Evolutionary conservation across 2,329 filamentous ascomycete species (phyloP).

Genomic region (Colletotrichum sp.): DNA sequence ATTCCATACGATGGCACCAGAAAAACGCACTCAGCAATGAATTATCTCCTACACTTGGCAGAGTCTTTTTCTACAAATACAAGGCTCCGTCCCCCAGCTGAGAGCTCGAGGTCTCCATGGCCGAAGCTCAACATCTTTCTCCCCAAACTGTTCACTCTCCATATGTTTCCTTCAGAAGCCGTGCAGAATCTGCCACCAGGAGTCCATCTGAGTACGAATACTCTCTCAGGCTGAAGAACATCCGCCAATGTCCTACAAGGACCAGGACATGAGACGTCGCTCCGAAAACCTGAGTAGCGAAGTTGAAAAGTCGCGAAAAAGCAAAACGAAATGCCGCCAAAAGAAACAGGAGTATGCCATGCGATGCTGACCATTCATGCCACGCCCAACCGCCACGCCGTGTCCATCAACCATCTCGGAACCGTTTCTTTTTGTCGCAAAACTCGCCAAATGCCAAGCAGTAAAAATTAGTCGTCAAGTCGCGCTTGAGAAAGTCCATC

Average conservation of each 20-base stretch:
- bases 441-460: constrained; percentile 14
- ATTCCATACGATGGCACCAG: not conserved
- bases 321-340: constrained; percentile 2
- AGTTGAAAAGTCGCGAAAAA: not conserved
- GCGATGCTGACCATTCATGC: constrained; percentile 19
- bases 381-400: constrained; percentile 13
- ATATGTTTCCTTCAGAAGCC: not conserved
- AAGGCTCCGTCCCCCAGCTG: not conserved
- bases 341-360: constrained; percentile 14
- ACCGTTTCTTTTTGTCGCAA: constrained; percentile 9
- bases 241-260: not conserved
- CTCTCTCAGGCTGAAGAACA: not conserved
- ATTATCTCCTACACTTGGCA: constrained; percentile 12
- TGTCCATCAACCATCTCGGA: constrained; percentile 8
- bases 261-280: not conserved
- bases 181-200: not conserved
- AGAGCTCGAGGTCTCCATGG: not conserved
- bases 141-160: not conserved
- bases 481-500: constrained; percentile 17
- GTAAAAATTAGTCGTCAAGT: constrained; percentile 16
- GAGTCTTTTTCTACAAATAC: constrained; percentile 13
- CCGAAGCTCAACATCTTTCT: not conserved
- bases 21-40: not conserved
- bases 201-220: not conserved
- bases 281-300: not conserved